Percentiles rank a stretch among this genome's conserved stretches.
phyloP scores from a whole-genome alignment of 2,329 filamentous ascomycete genomes.

The Penicillium sp. region DNA sequence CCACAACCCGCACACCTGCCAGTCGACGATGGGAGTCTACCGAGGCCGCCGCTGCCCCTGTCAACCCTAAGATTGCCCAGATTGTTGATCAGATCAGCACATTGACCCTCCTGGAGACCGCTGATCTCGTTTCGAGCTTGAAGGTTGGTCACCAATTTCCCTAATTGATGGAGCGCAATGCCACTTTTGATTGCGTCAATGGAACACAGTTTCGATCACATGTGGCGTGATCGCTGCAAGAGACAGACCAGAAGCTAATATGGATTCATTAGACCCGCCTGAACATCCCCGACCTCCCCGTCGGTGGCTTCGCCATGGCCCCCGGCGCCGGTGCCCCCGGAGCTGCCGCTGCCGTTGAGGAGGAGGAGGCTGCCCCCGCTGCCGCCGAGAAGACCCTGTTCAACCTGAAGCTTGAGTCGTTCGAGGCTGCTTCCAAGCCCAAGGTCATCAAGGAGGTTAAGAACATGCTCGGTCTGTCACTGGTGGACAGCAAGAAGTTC shows the following conservation, averaged over 20 bases:
- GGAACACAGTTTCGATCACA: too few species aligned
- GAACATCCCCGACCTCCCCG: slow-evolving; percentile 96
- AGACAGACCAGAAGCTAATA: not conserved
- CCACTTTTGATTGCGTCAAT: not conserved
- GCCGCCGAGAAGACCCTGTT: slow-evolving; percentile 95
- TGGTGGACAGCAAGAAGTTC: slow-evolving; percentile 99
- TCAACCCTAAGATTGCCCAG: slow-evolving; percentile 85
- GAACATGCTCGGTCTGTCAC: slow-evolving; percentile 85
- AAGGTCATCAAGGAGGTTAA: slow-evolving; percentile 99
- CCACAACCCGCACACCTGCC: slow-evolving; percentile 42
- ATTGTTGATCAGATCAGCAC: slow-evolving; percentile 99
- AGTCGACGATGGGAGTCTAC: slow-evolving; percentile 86
- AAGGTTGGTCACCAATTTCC: slow-evolving; percentile 64
- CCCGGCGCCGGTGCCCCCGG: slow-evolving; percentile 60
- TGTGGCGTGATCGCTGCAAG: not conserved
- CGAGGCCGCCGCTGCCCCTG: slow-evolving; percentile 60
- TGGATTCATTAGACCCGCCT: slow-evolving; percentile 68
- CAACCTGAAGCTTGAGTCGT: slow-evolving; percentile 88
- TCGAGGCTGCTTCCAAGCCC: slow-evolving; percentile 86
- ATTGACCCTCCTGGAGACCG: slow-evolving; percentile 96
- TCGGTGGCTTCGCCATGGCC: slow-evolving; percentile 82
- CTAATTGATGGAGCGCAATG: not conserved
- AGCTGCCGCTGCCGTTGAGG: slow-evolving; percentile 67
- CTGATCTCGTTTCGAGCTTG: slow-evolving; percentile 88
- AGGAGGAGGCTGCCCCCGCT: slow-evolving; percentile 84